phyloP scores from a whole-genome alignment of 2,329 filamentous ascomycete species.

The Endothia cerciana region DNA sequence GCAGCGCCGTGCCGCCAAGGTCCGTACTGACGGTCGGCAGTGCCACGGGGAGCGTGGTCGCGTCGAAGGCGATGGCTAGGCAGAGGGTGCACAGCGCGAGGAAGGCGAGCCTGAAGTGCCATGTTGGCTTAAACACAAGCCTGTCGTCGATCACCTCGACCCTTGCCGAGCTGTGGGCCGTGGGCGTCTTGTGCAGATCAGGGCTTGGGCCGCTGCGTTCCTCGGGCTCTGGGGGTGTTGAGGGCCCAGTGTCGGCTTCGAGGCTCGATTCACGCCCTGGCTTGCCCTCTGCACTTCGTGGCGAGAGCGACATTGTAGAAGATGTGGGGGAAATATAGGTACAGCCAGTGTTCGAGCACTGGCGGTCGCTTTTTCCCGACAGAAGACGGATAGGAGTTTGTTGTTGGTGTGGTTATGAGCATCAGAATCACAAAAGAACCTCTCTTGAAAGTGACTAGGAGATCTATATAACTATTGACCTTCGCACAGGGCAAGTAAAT shows the following conservation, averaged over 20 bases:
- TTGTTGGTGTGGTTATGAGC: background rate
- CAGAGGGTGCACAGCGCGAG: constrained; percentile 56
- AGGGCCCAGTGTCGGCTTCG: background rate
- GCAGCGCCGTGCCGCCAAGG: constrained; percentile 56
- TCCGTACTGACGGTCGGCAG: constrained; percentile 57
- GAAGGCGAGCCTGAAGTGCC: constrained; percentile 52
- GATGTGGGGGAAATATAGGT: too few species aligned
- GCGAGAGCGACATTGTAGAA: background rate
- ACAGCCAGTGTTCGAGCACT: too few species aligned
- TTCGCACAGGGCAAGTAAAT: too few species aligned
- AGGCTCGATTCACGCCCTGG: background rate
- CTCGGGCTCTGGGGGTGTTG: background rate
- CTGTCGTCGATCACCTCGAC: constrained; percentile 31
- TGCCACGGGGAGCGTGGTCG: constrained; percentile 67
- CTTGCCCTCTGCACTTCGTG: background rate
- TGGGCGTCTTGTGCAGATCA: background rate
- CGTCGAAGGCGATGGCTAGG: constrained; percentile 67
- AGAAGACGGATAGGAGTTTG: too few species aligned
- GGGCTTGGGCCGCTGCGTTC: background rate
- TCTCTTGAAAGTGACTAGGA: background rate
- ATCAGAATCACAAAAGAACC: background rate
- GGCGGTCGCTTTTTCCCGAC: too few species aligned
- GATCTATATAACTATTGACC: background rate
- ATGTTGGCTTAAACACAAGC: constrained; percentile 38
- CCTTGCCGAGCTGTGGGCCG: constrained; percentile 19